A percentile compares a stretch with the other conserved stretches of the same genome.
phyloP scores from a whole-genome alignment of 1,139 yeast species.

The Hyphopichia burtonii region DNA sequence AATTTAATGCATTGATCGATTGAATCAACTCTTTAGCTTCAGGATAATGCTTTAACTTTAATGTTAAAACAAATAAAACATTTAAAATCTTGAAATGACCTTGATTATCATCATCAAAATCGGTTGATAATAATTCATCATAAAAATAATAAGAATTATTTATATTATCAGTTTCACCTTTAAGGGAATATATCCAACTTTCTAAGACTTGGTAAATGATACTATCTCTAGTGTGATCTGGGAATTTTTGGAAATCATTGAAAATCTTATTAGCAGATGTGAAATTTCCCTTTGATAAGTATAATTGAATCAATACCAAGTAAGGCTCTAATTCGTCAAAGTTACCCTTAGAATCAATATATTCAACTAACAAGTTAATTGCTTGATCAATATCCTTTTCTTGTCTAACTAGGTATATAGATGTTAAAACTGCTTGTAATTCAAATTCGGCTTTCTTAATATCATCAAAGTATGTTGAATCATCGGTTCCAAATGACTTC shows the following conservation, averaged over 20 bases:
- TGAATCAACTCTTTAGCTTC: constrained; percentile 47
- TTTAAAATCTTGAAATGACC: constrained; percentile 39
- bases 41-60: constrained; percentile 46
- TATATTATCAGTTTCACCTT: constrained; percentile 56
- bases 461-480: constrained; percentile 40
- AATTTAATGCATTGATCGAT: constrained; percentile 38
- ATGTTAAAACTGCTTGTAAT: constrained; percentile 43
- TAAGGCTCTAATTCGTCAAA: constrained; percentile 42
- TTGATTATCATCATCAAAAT: constrained; percentile 36
- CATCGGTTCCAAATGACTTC: constrained; percentile 41
- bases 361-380: constrained; percentile 27
- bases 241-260: constrained; percentile 38
- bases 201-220: constrained; percentile 68
- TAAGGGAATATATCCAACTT: constrained; percentile 57
- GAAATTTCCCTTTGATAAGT: constrained; percentile 40
- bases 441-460: constrained; percentile 33
- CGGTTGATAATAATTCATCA: constrained; percentile 63
- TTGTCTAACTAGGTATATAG: constrained; percentile 40
- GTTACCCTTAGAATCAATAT: constrained; percentile 17
- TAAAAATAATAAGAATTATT: constrained; percentile 68
- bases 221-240: constrained; percentile 55
- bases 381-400: constrained; percentile 43
- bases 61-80: constrained; percentile 40
- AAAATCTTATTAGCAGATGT: constrained; percentile 37
- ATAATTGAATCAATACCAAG: constrained; percentile 42